phyloP scores from a whole-genome alignment of 2,329 filamentous ascomycete species.

The Cladophialophora carrionii region DNA sequence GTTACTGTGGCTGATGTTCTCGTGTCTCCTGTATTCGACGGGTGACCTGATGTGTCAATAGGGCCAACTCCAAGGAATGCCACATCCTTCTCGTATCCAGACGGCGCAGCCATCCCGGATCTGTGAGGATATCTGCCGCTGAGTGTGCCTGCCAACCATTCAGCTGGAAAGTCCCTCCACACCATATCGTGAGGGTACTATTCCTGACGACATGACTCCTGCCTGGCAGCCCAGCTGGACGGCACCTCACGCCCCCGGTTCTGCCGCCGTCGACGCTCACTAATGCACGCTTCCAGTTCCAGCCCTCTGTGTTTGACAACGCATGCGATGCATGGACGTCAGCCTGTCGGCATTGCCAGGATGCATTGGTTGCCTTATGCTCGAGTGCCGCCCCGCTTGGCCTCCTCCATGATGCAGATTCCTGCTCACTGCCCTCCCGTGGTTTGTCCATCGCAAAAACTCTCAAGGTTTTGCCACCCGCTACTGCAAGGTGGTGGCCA shows the following conservation, averaged over 20 bases:
- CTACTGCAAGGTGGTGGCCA: constrained; percentile 24
- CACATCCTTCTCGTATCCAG: not conserved
- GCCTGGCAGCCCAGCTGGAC: constrained; percentile 6
- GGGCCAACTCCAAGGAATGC: not conserved
- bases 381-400: constrained; percentile 18
- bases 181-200: constrained; percentile 16
- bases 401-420: not conserved
- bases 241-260: constrained; percentile 20
- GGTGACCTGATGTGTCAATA: not conserved
- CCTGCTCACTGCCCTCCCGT: constrained; percentile 1
- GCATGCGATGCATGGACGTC: constrained; percentile 27
- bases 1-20: not conserved
- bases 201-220: constrained; percentile 28
- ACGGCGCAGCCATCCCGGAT: constrained; percentile 4
- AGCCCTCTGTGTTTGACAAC: constrained; percentile 29
- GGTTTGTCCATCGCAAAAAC: constrained; percentile 17
- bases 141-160: constrained; percentile 6
- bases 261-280: constrained; percentile 21
- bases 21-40: not conserved
- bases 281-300: constrained; percentile 34
- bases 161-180: constrained; percentile 21
- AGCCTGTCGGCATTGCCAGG: constrained; percentile 23
- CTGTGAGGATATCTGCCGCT: not conserved
- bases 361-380: constrained; percentile 35
- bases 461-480: constrained; percentile 19